phyloP scores from a whole-genome alignment of 148 eudicot species.

The Chenopodium album region DNA sequence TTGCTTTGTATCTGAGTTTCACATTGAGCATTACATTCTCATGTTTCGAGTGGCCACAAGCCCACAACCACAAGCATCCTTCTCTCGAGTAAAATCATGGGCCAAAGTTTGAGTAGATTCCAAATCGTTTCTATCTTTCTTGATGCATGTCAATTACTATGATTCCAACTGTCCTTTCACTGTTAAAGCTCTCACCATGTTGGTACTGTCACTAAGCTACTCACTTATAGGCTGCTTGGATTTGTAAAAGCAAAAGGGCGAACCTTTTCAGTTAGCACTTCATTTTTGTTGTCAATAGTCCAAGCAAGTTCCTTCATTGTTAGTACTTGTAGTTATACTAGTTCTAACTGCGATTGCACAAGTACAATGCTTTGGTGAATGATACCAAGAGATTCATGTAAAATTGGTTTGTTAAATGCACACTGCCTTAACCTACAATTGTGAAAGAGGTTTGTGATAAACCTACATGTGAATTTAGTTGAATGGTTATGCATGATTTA shows the following conservation, averaged over 20 bases:
- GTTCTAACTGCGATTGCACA: no score
- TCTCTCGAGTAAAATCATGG: neutral
- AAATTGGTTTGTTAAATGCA: neutral
- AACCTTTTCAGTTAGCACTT: no score
- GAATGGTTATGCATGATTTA: neutral
- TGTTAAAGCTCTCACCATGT: neutral
- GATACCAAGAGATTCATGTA: neutral
- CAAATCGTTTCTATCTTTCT: neutral
- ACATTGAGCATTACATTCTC: neutral
- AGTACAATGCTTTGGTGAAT: neutral
- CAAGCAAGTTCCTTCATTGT: no score
- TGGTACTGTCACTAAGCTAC: neutral
- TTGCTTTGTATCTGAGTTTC: neutral
- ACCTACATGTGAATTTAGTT: neutral
- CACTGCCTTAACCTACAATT: neutral
- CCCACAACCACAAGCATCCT: neutral
- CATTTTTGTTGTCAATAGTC: no score
- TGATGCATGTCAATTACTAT: neutral
- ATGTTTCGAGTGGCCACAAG: neutral
- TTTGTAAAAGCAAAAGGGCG: neutral
- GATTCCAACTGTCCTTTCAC: neutral
- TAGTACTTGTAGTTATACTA: no score
- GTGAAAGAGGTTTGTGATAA: no score
- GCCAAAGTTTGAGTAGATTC: neutral
- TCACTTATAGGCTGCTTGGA: neutral